Evolutionary conservation across 768 basidiomycete species (phyloP).

Genomic region (Suillus fuscotomentosus): DNA sequence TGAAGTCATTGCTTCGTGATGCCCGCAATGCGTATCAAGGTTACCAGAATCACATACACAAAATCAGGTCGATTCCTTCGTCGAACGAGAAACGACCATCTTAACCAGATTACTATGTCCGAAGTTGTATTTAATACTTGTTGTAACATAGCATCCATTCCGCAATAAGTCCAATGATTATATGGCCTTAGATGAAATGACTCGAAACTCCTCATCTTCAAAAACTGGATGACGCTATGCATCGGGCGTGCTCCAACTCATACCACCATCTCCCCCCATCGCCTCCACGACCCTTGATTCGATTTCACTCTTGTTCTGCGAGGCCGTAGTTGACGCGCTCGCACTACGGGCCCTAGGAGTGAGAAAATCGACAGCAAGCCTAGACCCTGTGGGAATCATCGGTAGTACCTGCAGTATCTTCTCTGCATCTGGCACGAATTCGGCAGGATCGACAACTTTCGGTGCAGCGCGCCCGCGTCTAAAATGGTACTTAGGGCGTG

Average conservation of each 20-base stretch:
- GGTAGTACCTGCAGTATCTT: background rate
- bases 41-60: background rate
- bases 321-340: background rate
- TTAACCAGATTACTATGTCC: background rate
- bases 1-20: background rate
- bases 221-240: too few species aligned
- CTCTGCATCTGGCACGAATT: background rate
- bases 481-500: background rate
- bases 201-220: background rate
- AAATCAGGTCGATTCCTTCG: background rate
- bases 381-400: background rate
- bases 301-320: background rate
- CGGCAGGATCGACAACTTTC: background rate
- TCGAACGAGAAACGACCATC: background rate
- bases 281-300: background rate
- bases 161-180: background rate
- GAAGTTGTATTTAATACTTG: background rate
- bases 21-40: conserved; percentile 1
- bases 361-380: background rate
- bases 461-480: background rate
- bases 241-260: background rate
- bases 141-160: background rate
- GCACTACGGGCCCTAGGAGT: background rate
- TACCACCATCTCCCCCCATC: background rate
- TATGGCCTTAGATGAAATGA: background rate